Conservation (phyloP, 1,139 yeast species). For the Yamadazyma diospyri region DNA sequence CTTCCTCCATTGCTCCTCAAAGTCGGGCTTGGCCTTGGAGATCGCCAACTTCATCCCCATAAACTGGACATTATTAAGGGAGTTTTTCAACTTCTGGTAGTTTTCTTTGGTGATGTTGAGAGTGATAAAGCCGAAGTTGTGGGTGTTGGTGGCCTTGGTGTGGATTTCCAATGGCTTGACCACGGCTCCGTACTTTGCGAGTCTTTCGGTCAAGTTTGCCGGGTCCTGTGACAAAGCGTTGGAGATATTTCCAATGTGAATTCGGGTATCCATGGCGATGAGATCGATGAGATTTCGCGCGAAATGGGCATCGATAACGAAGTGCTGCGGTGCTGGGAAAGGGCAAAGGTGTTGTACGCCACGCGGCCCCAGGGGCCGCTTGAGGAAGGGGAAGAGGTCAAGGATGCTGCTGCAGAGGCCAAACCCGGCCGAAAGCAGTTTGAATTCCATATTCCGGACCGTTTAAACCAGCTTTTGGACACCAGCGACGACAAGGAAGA, state of each 20-base stretch:
- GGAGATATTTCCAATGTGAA: conserved; percentile 73
- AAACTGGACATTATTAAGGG: conserved; percentile 67
- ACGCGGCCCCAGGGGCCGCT: conserved; percentile 2
- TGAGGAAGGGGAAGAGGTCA: neutral
- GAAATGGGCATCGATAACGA: conserved; percentile 6
- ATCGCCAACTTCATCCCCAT: conserved; percentile 69
- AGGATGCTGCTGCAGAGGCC: conserved; percentile 2
- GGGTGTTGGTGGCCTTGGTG: conserved; percentile 46
- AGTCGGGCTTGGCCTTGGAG: conserved; percentile 40
- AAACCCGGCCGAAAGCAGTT: neutral
- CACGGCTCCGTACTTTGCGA: conserved; percentile 50
- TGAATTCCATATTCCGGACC: conserved; percentile 11
- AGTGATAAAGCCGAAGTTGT: conserved; percentile 65
- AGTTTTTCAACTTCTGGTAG: conserved; percentile 45
- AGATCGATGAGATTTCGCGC: conserved; percentile 2
- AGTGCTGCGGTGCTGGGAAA: conserved; percentile 7
- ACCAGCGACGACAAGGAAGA: conserved; percentile 13
- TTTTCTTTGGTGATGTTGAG: conserved; percentile 46
- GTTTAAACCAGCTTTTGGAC: conserved; percentile 15
- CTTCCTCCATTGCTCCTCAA: conserved; percentile 37
- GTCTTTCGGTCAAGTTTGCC: conserved; percentile 41
- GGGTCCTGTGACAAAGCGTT: conserved; percentile 43
- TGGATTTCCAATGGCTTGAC: conserved; percentile 43
- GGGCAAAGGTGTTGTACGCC: conserved; percentile 9
- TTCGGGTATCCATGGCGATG: conserved; percentile 24